Conservation (phyloP, 345 rosid species). For the Laguncularia racemosa region DNA sequence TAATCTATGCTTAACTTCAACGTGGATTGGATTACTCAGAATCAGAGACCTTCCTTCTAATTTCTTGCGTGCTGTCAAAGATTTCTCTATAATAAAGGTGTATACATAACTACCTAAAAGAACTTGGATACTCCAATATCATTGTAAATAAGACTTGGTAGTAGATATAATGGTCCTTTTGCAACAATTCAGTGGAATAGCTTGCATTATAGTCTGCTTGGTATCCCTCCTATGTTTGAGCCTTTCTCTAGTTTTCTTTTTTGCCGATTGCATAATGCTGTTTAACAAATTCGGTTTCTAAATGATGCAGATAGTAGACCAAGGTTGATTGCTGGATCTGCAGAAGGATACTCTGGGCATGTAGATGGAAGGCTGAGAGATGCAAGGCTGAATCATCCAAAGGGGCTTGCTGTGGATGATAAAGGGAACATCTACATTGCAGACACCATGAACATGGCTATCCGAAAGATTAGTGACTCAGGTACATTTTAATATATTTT, state of each 20-base stretch:
- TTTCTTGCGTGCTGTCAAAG: no score
- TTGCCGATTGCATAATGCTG: background rate
- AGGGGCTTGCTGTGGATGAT: conserved; percentile 84
- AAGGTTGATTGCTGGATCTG: conserved; percentile 80
- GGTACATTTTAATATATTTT: conserved; percentile 28
- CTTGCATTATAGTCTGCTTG: background rate
- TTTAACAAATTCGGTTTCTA: conserved; percentile 8
- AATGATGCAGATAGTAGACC: conserved; percentile 59
- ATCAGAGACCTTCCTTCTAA: no score
- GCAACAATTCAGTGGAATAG: no score
- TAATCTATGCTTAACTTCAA: no score
- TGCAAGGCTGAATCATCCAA: conserved; percentile 86
- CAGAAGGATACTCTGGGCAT: conserved; percentile 80
- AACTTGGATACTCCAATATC: no score
- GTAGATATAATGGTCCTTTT: no score
- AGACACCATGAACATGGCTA: conserved; percentile 81
- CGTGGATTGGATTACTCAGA: no score
- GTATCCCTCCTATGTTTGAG: background rate
- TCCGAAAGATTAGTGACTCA: conserved; percentile 83
- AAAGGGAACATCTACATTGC: conserved; percentile 89
- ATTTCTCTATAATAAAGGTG: no score
- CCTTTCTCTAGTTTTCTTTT: background rate
- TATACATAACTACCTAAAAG: no score
- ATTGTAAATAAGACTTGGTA: no score
- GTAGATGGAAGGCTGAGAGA: conserved; percentile 84